Conservation (phyloP, 75 land plant species). For the Chamaecyparis obtusa region DNA sequence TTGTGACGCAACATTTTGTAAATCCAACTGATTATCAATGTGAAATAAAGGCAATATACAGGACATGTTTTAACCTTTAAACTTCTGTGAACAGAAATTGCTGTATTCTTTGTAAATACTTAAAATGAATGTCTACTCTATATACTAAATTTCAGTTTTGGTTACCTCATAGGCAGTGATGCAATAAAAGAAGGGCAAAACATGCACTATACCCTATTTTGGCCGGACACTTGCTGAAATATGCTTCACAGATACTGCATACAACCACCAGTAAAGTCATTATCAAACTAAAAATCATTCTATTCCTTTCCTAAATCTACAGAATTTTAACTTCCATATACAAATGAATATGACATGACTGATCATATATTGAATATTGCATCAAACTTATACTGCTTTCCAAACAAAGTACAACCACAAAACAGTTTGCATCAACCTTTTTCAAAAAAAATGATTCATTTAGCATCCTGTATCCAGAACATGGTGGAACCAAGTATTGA, state of each 20-base stretch:
- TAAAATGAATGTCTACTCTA: not conserved
- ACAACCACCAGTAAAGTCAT: not conserved
- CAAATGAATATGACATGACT: not conserved
- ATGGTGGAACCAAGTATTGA: no score
- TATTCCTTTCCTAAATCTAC: not conserved
- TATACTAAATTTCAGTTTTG: not conserved
- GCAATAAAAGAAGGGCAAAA: not conserved
- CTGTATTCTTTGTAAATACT: not conserved
- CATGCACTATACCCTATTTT: conserved; percentile 68
- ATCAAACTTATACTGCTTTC: not conserved
- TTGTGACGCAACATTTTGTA: no score
- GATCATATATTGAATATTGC: not conserved
- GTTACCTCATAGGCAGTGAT: not conserved
- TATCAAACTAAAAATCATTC: not conserved
- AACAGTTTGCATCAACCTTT: not conserved
- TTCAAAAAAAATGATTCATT: no score
- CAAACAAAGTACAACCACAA: not conserved
- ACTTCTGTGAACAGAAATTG: not conserved
- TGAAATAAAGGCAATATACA: not conserved
- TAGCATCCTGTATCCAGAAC: no score
- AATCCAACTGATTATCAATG: not conserved
- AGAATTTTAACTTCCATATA: not conserved
- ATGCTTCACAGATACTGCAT: conserved; percentile 94
- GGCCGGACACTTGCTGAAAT: conserved; percentile 82
- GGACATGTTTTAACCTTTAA: not conserved